These are phyloP conservation scores for Vanderwaltozyma yarrowii DNA, from an alignment of 805 yeast species.

Conservation along the genomic window DNA sequence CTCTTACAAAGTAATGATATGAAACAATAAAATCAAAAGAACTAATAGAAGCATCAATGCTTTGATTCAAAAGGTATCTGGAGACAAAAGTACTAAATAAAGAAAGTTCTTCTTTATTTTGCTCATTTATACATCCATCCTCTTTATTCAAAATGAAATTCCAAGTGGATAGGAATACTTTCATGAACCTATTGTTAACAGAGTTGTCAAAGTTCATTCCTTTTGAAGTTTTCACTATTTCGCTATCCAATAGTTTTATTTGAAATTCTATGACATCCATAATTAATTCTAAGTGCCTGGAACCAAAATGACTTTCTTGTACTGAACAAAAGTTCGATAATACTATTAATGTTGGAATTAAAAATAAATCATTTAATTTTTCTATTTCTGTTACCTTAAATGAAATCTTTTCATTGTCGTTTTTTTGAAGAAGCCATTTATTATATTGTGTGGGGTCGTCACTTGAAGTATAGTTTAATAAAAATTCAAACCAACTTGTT, in stretches of 20 bases:
- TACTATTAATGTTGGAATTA: conserved; percentile 1
- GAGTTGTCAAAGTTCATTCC: neutral
- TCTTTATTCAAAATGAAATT: neutral
- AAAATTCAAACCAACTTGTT: conserved; percentile 2
- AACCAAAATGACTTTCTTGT: neutral
- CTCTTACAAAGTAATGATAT: neutral
- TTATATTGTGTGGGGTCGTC: too few relatives aligned
- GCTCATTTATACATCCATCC: too few relatives aligned
- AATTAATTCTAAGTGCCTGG: neutral
- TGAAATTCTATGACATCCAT: conserved; percentile 1
- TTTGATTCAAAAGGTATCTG: too few relatives aligned
- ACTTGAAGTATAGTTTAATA: neutral
- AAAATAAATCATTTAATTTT: neutral
- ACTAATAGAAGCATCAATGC: too few relatives aligned
- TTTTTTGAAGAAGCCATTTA: neutral
- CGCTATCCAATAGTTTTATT: neutral
- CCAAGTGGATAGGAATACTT: conserved; percentile 1
- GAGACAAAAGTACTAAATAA: too few relatives aligned
- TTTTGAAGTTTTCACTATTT: neutral
- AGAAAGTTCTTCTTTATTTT: too few relatives aligned
- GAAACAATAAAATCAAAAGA: neutral
- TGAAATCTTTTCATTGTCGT: neutral
- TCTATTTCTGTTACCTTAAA: neutral
- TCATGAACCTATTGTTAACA: neutral
- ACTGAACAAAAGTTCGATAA: neutral